These are phyloP conservation scores for Knoxia roxburghii DNA, from an alignment of 257 asterid species.

Conservation along the genomic window DNA sequence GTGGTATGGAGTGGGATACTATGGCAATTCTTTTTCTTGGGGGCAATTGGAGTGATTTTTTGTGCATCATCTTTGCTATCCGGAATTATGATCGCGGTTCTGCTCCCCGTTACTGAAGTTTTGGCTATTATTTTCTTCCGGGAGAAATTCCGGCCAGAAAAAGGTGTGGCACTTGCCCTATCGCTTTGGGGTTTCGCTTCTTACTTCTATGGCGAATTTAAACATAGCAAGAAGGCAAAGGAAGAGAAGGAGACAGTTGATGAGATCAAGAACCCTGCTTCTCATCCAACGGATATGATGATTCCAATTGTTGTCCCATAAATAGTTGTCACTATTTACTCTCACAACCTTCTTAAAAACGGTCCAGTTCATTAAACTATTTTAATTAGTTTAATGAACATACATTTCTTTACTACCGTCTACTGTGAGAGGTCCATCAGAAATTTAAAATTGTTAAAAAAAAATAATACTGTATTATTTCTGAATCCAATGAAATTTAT, in stretches of 20 bases:
- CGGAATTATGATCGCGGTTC: conserved; percentile 14
- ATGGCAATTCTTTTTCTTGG: conserved; percentile 24
- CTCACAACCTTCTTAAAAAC: too few relatives aligned
- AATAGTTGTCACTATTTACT: too few relatives aligned
- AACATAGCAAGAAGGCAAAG: background rate
- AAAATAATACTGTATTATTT: too few relatives aligned
- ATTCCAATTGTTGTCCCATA: conserved; percentile 1
- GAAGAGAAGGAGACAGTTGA: too few relatives aligned
- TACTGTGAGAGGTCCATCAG: too few relatives aligned
- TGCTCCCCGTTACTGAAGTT: conserved; percentile 21
- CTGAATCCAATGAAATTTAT: too few relatives aligned
- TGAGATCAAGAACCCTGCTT: background rate
- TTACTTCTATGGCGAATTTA: conserved; percentile 29
- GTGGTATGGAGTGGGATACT: conserved; percentile 15
- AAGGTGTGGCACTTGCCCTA: conserved; percentile 22
- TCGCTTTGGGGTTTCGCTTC: conserved; percentile 37
- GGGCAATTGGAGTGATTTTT: conserved; percentile 22
- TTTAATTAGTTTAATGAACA: too few relatives aligned
- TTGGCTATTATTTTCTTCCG: conserved; percentile 18
- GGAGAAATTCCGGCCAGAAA: conserved; percentile 21
- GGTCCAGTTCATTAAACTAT: too few relatives aligned
- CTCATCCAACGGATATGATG: conserved; percentile 10
- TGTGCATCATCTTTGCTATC: conserved; percentile 24
- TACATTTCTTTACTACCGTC: too few relatives aligned
- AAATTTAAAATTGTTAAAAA: too few relatives aligned